Base-by-base conservation (phyloP, 768 basidiomycete genomes). In the Amanita subjunquillea region DNA sequence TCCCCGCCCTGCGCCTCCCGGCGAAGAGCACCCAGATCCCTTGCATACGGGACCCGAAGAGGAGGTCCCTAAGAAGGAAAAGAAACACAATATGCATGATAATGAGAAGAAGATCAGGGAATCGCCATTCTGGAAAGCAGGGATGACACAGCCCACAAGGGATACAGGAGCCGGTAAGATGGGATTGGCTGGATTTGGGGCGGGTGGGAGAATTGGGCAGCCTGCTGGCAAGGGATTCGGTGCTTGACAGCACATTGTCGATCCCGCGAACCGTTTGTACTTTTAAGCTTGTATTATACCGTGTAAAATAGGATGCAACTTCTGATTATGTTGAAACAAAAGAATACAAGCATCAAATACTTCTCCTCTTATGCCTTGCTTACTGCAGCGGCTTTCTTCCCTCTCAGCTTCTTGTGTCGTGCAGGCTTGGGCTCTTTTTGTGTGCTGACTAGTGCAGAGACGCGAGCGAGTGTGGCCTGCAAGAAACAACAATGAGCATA, bases 401-500 rank as follows among this genome's bases (percentile, higher is more conserved):
- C 86, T 61, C 88, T 76, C 56, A 71, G 56, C 72, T 88, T 89
- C 77, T 80, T 88, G 46, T 78, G 70, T 62, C 76, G 85, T 58
- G 67, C 60, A 9, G 78, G 63, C 68, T 85, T 88, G 67, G 78
- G 85, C 66, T 84, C 82, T 63, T 76, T 81, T 70, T 87, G 84
- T 49, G 87, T 68, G 25, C 75, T 77, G 51, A 83, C 57, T 56
- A 91, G 74, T 40, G 87, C 84, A 55, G 87, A 87, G 25, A 82
- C 78, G 56, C 89, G 87, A 45, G 83, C 86, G 43, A 91, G 76
- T 56, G 82, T 74, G 55, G 84, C 84, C 88, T 91, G 60, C 37
- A 49, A 42, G 20, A 41, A 51, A 30, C 55, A 8, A 39, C 23
- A 50, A 45, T 1, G 10, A 9, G 55, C 54, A 67, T 51, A 58